Conservation (phyloP, 2,329 filamentous ascomycete species). For the Colletotrichum sp. region DNA sequence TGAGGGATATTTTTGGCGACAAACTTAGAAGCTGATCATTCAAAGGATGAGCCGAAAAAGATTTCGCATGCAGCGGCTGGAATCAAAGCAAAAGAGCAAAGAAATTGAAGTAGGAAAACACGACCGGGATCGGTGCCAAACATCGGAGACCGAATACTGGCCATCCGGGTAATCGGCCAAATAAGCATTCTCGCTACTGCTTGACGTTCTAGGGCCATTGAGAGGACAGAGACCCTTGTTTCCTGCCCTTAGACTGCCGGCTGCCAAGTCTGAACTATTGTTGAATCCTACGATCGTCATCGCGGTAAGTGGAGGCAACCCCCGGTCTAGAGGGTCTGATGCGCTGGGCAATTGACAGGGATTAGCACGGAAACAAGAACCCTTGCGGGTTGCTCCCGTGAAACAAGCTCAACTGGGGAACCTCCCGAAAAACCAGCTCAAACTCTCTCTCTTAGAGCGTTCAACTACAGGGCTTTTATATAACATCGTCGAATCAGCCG, state of each 20-base stretch:
- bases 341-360: conserved; percentile 1
- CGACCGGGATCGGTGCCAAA: background rate
- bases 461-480: background rate
- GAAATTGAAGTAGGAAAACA: background rate
- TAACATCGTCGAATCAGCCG: background rate
- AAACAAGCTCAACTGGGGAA: background rate
- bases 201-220: background rate
- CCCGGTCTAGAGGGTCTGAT: background rate
- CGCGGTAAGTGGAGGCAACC: background rate
- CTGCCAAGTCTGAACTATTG: background rate
- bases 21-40: background rate
- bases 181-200: background rate
- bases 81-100: background rate
- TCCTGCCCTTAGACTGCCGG: background rate
- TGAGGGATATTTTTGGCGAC: background rate
- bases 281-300: background rate
- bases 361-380: conserved; percentile 1
- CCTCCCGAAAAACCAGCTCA: background rate
- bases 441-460: background rate
- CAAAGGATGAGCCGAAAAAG: background rate
- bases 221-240: background rate
- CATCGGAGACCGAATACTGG: background rate
- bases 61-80: background rate
- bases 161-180: background rate
- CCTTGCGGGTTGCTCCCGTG: conserved; percentile 1